phyloP scores from a whole-genome alignment of 768 basidiomycete species.

The Filobasidium wieringae region DNA sequence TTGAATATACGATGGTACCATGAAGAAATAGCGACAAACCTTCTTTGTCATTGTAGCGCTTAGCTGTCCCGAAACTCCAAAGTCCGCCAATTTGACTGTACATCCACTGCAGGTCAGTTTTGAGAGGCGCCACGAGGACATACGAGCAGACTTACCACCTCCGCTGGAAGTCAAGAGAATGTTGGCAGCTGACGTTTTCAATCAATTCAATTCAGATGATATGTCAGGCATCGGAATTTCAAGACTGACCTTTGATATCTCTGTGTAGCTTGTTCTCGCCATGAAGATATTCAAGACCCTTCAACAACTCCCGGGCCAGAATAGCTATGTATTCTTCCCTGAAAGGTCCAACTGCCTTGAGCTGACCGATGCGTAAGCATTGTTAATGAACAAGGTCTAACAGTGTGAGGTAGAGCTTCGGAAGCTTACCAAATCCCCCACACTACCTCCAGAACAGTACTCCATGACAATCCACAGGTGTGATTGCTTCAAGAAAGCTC shows the following conservation, averaged over 20 bases:
- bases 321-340: slow-evolving; percentile 98
- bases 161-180: slow-evolving; percentile 82
- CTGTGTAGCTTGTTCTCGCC: slow-evolving; percentile 92
- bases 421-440: slow-evolving; percentile 74
- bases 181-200: slow-evolving; percentile 63
- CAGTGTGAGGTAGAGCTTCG: background rate
- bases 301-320: slow-evolving; percentile 79
- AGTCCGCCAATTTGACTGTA: slow-evolving; percentile 87
- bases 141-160: slow-evolving; percentile 42
- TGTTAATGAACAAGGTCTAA: background rate
- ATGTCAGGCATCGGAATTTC: background rate
- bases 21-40: slow-evolving; percentile 14
- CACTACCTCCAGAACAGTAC: slow-evolving; percentile 96
- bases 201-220: background rate
- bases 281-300: slow-evolving; percentile 89
- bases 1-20: slow-evolving; percentile 30
- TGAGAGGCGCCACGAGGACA: background rate
- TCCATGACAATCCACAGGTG: slow-evolving; percentile 97
- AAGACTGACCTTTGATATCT: slow-evolving; percentile 81
- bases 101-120: background rate
- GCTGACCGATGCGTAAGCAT: slow-evolving; percentile 43
- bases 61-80: slow-evolving; percentile 94
- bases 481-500: slow-evolving; percentile 87
- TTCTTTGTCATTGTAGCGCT: slow-evolving; percentile 42
- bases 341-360: slow-evolving; percentile 89